Evolutionary conservation across 352 stramenopile genomes (phyloP).

Genomic region (Phytopythium delawarense): DNA sequence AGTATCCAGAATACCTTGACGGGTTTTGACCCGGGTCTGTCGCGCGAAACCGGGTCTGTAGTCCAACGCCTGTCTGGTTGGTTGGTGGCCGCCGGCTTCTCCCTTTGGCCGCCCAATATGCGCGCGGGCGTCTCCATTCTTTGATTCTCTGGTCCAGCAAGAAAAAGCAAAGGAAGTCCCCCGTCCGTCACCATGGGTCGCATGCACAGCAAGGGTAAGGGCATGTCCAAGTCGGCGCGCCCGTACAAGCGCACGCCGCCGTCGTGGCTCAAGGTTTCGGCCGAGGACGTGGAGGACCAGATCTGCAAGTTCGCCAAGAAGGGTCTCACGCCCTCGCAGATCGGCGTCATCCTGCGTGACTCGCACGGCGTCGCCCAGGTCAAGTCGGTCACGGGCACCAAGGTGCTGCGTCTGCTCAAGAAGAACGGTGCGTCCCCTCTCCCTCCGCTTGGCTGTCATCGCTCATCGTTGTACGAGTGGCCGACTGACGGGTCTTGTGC

Average conservation of each 20-base stretch:
- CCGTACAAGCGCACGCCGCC: constrained; percentile 99
- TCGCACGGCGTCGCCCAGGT: constrained; percentile 99
- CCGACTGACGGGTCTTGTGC: constrained; percentile 11
- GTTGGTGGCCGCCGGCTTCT: background rate
- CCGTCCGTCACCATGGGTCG: constrained; percentile 91
- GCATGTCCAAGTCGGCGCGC: constrained; percentile 98
- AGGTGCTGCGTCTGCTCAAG: constrained; percentile 99
- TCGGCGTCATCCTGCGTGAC: constrained; percentile 99
- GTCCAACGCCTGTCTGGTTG: background rate
- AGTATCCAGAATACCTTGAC: no score
- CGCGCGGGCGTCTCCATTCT: constrained; percentile 22
- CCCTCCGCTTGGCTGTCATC: background rate
- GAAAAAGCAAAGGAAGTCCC: constrained; percentile 30
- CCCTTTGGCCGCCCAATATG: background rate
- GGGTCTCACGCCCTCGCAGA: constrained; percentile 95
- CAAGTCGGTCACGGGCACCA: constrained; percentile 97
- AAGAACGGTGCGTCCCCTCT: constrained; percentile 91
- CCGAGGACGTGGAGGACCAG: constrained; percentile 97
- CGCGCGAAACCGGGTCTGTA: no score
- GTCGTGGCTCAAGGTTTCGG: constrained; percentile 97
- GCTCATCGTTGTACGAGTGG: background rate
- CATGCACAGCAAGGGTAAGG: constrained; percentile 99
- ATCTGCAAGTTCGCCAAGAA: constrained; percentile 99
- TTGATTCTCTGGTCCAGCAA: constrained; percentile 68
- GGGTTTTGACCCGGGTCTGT: background rate